Evolutionary conservation across 2,329 filamentous ascomycete species (phyloP).

Genomic region (Ophiosphaerella narmari): DNA sequence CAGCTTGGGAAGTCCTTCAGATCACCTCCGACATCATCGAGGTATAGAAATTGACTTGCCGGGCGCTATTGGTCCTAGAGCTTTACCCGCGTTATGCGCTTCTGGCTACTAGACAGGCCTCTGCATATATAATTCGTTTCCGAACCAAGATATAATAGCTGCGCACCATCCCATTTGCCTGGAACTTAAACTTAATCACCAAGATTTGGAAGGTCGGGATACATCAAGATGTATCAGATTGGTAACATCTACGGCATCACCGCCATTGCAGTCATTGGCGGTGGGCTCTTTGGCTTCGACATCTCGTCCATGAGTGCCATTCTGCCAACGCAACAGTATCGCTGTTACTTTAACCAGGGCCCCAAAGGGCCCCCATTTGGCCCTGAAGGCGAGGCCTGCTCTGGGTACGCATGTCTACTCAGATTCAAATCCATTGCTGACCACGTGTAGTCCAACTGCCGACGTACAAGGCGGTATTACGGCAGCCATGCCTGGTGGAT

Average conservation of each 20-base stretch:
- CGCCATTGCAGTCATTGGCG: constrained; percentile 65
- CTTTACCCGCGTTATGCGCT: constrained; percentile 13
- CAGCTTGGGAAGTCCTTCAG: constrained; percentile 20
- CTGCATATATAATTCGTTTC: too few species aligned
- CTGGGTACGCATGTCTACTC: constrained; percentile 50
- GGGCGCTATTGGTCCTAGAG: constrained; percentile 7
- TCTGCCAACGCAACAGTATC: constrained; percentile 70
- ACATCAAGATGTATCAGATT: constrained; percentile 46
- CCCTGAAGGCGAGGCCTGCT: constrained; percentile 49
- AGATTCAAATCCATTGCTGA: constrained; percentile 7
- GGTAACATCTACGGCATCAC: constrained; percentile 64
- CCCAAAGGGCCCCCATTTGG: constrained; percentile 38
- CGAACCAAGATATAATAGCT: too few species aligned
- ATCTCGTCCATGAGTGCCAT: constrained; percentile 72
- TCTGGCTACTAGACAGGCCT: too few species aligned
- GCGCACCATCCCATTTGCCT: not conserved
- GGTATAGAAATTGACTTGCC: constrained; percentile 18
- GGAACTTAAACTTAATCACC: not conserved
- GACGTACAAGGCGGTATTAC: constrained; percentile 70
- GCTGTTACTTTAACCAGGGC: constrained; percentile 70
- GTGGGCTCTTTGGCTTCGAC: constrained; percentile 77
- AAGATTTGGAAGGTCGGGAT: too few species aligned
- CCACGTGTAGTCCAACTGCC: not conserved
- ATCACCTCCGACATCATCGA: constrained; percentile 8
- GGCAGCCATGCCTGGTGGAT: constrained; percentile 72